These are phyloP conservation scores for Rosa lucieae DNA, from an alignment of 306 rosid genomes.

Conservation along the genomic window DNA sequence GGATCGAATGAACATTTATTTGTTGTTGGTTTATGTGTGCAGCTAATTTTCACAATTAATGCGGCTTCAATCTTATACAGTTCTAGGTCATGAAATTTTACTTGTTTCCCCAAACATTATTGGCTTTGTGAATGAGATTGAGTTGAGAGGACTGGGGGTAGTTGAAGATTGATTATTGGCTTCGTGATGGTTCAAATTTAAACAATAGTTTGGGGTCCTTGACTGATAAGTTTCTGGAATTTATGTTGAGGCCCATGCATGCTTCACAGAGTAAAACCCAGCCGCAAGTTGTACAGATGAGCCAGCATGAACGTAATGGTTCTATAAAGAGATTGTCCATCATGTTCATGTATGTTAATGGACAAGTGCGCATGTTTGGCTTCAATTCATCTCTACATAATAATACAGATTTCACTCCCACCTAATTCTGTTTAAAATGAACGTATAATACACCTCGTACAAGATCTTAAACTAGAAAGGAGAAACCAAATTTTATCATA, in stretches of 20 bases:
- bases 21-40: too few species aligned
- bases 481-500: not conserved
- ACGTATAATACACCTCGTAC: not conserved
- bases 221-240: not conserved
- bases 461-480: not conserved
- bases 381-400: not conserved
- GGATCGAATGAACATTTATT: too few species aligned
- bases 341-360: not conserved
- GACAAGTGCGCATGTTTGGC: not conserved
- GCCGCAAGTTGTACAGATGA: not conserved
- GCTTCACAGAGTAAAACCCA: not conserved
- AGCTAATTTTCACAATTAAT: not conserved
- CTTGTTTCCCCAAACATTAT: not conserved
- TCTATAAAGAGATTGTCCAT: not conserved
- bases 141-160: not conserved
- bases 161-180: not conserved
- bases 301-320: not conserved
- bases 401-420: not conserved
- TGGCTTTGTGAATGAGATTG: not conserved
- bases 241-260: not conserved
- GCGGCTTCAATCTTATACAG: not conserved
- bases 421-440: not conserved
- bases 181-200: not conserved
- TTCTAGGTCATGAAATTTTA: not conserved
- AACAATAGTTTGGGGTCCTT: not conserved